Percentiles rank a stretch among this genome's conserved stretches.
Evolutionary conservation across 1,139 yeast species (phyloP).

Genomic region (Spencermartinsiella ligniputridi): DNA sequence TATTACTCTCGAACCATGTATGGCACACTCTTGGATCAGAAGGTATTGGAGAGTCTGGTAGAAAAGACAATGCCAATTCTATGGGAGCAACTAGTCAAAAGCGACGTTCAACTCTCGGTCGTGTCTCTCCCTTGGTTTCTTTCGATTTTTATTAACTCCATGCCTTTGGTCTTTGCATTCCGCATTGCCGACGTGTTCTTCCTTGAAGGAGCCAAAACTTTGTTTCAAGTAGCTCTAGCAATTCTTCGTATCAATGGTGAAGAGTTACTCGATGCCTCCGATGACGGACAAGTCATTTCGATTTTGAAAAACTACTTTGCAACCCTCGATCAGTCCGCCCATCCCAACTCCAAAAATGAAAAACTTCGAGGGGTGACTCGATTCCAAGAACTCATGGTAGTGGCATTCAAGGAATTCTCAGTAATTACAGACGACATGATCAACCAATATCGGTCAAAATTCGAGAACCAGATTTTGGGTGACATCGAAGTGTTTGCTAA

Average conservation of each 20-base stretch:
- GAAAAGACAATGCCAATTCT: constrained; percentile 85
- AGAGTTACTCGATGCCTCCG: constrained; percentile 69
- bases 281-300: constrained; percentile 88
- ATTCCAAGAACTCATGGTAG: constrained; percentile 85
- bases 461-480: constrained; percentile 71
- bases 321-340: constrained; percentile 73
- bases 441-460: constrained; percentile 61
- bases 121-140: constrained; percentile 96
- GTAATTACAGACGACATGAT: constrained; percentile 73
- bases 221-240: constrained; percentile 93
- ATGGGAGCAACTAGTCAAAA: constrained; percentile 72
- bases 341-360: constrained; percentile 64
- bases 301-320: constrained; percentile 78
- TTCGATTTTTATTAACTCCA: constrained; percentile 80
- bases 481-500: constrained; percentile 89
- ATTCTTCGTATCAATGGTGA: constrained; percentile 84
- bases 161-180: constrained; percentile 93
- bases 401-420: constrained; percentile 87
- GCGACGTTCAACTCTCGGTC: constrained; percentile 91
- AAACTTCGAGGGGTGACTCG: constrained; percentile 66
- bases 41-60: constrained; percentile 86
- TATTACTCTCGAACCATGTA: constrained; percentile 97
- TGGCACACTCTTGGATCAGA: constrained; percentile 90
- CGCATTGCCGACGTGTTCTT: constrained; percentile 89
- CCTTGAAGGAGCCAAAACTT: constrained; percentile 80